A percentile compares a stretch with the other conserved stretches of the same genome.
Evolutionary conservation across 73 alveolate genomes (phyloP).

Genomic region (Paramecium sonneborni): DNA sequence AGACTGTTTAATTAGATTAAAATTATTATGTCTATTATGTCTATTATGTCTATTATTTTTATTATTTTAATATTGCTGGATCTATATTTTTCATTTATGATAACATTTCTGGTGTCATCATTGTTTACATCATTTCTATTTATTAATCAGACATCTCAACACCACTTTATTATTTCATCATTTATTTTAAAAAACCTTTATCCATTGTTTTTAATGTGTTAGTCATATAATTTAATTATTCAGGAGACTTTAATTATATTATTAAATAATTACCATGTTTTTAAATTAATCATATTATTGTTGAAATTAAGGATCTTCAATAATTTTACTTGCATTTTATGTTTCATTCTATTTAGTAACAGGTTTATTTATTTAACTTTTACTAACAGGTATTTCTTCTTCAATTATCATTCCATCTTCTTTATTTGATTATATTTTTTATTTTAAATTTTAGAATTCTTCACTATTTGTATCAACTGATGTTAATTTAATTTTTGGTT

Average conservation of each 20-base stretch:
- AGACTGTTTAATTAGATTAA: not conserved
- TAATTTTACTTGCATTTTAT: not conserved
- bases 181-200: constrained; percentile 31
- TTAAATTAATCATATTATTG: not conserved
- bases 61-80: not conserved
- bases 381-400: not conserved
- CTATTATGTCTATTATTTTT: not conserved
- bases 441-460: constrained; percentile 1
- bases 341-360: not conserved
- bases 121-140: constrained; percentile 56
- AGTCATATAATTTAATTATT: constrained; percentile 34
- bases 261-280: not conserved
- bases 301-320: not conserved
- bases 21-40: not conserved
- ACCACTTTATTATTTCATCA: constrained; percentile 54
- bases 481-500: constrained; percentile 13
- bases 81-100: constrained; percentile 38
- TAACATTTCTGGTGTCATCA: constrained; percentile 66
- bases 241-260: constrained; percentile 20
- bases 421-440: not conserved
- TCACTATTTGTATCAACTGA: constrained; percentile 19
- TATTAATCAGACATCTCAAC: constrained; percentile 48
- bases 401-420: constrained; percentile 25
- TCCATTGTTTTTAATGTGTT: constrained; percentile 58
- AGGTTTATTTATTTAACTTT: not conserved